Evolutionary conservation across 176 grass and related monocot species (phyloP), one percentile per base, ranked within the genome.

Genomic region (Cymbopogon citratus): DNA sequence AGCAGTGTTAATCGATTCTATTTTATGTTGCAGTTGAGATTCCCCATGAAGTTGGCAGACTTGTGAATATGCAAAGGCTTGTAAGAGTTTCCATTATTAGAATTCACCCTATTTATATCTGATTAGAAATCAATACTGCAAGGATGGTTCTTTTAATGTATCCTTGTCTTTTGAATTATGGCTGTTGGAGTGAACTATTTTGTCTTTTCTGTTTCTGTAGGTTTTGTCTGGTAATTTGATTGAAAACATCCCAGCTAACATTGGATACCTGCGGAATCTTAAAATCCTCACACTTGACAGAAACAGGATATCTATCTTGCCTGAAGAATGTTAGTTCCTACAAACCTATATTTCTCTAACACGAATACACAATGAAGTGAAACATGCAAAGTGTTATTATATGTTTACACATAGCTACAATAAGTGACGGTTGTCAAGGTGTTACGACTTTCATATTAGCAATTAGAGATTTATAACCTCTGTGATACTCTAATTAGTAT

Each of bases 221-320:
- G 85, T 95, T 80, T 93, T 98, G 89, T 82, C 90, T 63, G 84
- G 82, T 71, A 98, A 98, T 85, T 80, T 91, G 79, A 85, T 98
- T 46, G 90, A 95, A 83, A 86, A 39, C 63, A 81, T 98, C 75
- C 92, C 92, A 15, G 81, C 84, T 87, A 98, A 94, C 77, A 87
- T 98, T 84, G 92, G 96, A 85, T 82, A 87, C 82, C 84, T 98
- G 67, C 81, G 67, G 65, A 90, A 87, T 39, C 81, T 98, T 51
- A 98, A 98, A 88, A 80, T 93, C 86, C 75, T 98, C 48, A 91
- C 86, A n/a, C 92, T 98, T 71, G 96, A 98, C 83, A 84, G 96
- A 89, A 95, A 98, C 88, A 90, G 43, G 63, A 89, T 98, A 23
- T 44, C 88, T 52, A 61, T 75, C 28, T 91, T 98, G 57, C 92